These are phyloP conservation scores for Galerina marginata DNA, from an alignment of 768 basidiomycete genomes.

Conservation along the genomic window DNA sequence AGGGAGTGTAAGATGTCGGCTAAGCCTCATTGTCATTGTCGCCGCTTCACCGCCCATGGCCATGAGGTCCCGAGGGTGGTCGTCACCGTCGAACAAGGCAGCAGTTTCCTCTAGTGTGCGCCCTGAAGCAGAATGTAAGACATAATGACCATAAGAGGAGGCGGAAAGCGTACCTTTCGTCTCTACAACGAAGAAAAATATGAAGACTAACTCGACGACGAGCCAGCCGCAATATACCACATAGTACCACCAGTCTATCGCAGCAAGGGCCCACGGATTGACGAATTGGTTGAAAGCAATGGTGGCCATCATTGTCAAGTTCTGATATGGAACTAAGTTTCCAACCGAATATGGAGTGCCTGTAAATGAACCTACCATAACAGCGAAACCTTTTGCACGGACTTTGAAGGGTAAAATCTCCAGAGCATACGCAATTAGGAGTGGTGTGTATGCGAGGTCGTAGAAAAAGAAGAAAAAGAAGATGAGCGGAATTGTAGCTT, in stretches of 20 bases:
- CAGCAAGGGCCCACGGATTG: constrained; percentile 73
- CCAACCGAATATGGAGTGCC: neutral
- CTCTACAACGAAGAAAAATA: constrained; percentile 60
- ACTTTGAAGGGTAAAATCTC: constrained; percentile 83
- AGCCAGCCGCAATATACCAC: constrained; percentile 69
- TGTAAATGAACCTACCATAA: constrained; percentile 58
- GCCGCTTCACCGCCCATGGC: constrained; percentile 55
- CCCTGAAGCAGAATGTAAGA: constrained; percentile 28
- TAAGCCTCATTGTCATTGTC: constrained; percentile 35
- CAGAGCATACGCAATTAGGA: constrained; percentile 63
- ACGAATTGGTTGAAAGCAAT: constrained; percentile 81
- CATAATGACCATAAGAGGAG: neutral
- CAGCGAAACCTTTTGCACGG: constrained; percentile 79
- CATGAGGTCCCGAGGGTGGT: constrained; percentile 46
- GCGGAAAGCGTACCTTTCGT: constrained; percentile 52
- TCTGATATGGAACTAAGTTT: constrained; percentile 38
- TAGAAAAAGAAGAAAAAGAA: constrained; percentile 60
- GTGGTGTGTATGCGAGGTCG: constrained; percentile 78
- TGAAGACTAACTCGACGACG: constrained; percentile 60
- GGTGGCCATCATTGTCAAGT: constrained; percentile 63
- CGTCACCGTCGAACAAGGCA: constrained; percentile 69
- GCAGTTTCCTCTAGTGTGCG: constrained; percentile 77
- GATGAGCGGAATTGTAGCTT: constrained; percentile 69
- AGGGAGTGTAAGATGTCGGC: constrained; percentile 21
- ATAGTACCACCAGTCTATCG: constrained; percentile 64